Evolutionary conservation across 768 basidiomycete genomes (phyloP).

Genomic region (Hortiboletus flavorubellus): DNA sequence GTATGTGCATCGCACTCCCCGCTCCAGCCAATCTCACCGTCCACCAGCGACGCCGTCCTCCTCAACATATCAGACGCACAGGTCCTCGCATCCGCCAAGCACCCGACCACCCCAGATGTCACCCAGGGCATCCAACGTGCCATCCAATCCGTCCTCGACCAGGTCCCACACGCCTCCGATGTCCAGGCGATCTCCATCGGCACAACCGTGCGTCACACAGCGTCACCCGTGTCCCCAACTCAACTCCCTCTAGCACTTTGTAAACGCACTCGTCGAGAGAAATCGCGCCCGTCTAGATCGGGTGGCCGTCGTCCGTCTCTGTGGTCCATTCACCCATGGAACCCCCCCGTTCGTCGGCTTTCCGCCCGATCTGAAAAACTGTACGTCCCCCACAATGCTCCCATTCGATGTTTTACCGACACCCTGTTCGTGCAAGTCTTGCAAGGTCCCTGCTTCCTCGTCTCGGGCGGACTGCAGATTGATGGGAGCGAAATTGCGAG

Average conservation of each 20-base stretch:
- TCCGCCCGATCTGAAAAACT: conserved; percentile 32
- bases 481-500: conserved; percentile 44
- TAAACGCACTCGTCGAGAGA: conserved; percentile 59
- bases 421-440: conserved; percentile 15
- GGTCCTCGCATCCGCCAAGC: conserved; percentile 39
- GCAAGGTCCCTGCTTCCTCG: conserved; percentile 31
- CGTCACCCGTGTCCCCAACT: not conserved
- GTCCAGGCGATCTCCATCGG: conserved; percentile 57
- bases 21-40: not conserved
- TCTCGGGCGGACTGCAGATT: conserved; percentile 44
- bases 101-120: conserved; percentile 54
- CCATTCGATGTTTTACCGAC: not conserved
- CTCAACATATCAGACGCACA: conserved; percentile 15
- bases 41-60: conserved; percentile 32
- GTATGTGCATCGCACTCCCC: conserved; percentile 22
- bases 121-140: conserved; percentile 57
- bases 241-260: conserved; percentile 38
- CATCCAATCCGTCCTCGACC: conserved; percentile 42
- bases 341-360: conserved; percentile 57
- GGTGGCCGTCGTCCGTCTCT: conserved; percentile 63
- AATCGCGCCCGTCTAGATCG: conserved; percentile 50
- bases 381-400: conserved; percentile 22
- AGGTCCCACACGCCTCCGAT: conserved; percentile 32
- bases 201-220: conserved; percentile 43
- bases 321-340: conserved; percentile 56